These are phyloP conservation scores for Amanita pseudoporphyria DNA, from an alignment of 768 basidiomycete species.

Conservation along the genomic window DNA sequence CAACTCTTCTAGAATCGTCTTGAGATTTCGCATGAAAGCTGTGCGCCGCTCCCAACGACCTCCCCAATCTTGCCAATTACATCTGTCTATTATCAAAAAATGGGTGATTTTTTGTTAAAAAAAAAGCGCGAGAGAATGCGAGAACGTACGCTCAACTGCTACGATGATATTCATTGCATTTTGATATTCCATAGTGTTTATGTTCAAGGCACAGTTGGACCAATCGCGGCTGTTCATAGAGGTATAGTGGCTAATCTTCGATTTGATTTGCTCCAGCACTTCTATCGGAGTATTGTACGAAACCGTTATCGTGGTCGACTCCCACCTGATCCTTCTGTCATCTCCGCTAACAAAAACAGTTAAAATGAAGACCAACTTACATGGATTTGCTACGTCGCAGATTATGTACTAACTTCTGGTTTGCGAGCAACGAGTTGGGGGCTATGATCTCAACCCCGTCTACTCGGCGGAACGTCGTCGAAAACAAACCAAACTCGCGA, in stretches of 20 bases:
- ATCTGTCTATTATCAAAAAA: conserved; percentile 38
- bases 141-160: conserved; percentile 58
- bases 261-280: conserved; percentile 53
- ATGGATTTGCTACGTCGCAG: conserved; percentile 66
- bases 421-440: conserved; percentile 64
- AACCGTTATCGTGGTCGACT: conserved; percentile 56
- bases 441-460: conserved; percentile 77
- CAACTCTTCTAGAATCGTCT: conserved; percentile 62
- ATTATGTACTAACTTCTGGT: conserved; percentile 70
- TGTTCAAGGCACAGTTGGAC: conserved; percentile 53
- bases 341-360: neutral
- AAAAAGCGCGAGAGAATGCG: neutral
- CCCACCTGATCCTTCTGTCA: conserved; percentile 34
- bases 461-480: conserved; percentile 70
- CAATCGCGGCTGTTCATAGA: conserved; percentile 62
- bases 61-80: conserved; percentile 86
- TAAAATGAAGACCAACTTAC: conserved; percentile 25
- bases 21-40: conserved; percentile 67
- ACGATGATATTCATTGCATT: conserved; percentile 60
- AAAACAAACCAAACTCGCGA: conserved; percentile 72
- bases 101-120: conserved; percentile 1
- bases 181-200: conserved; percentile 75
- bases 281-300: conserved; percentile 66
- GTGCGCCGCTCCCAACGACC: conserved; percentile 70
- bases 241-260: conserved; percentile 52